Percentiles rank a stretch among this genome's conserved stretches.
These are phyloP conservation scores for Cichorium intybus DNA, from an alignment of 140 eudicot species.

Conservation along the genomic window DNA sequence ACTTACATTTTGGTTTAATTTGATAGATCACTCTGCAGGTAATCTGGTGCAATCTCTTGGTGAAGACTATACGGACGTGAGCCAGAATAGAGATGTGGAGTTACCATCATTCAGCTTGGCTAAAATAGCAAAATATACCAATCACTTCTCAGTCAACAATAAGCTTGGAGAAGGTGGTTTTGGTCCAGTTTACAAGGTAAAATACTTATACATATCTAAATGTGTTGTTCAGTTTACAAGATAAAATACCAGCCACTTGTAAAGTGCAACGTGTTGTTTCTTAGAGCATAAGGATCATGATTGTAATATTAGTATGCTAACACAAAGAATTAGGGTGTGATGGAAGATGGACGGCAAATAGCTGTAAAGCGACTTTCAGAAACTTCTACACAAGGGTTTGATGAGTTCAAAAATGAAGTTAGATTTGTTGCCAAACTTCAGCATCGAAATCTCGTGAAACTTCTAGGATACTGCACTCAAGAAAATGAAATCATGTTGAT, in stretches of 20 bases:
- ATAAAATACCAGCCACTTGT: too few relatives aligned
- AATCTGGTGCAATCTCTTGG: neutral
- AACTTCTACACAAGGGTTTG: conserved; percentile 19
- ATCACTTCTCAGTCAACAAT: conserved; percentile 19
- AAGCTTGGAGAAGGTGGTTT: conserved; percentile 34
- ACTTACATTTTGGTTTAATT: neutral
- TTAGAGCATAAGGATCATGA: neutral
- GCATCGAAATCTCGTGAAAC: conserved; percentile 47
- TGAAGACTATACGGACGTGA: neutral
- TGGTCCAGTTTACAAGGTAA: conserved; percentile 31
- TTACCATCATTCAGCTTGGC: conserved; percentile 7
- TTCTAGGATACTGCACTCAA: conserved; percentile 37
- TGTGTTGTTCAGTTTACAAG: neutral
- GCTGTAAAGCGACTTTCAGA: conserved; percentile 23
- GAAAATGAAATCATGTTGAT: conserved; percentile 30
- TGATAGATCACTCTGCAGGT: conserved; percentile 3
- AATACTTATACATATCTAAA: neutral
- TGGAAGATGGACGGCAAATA: conserved; percentile 17
- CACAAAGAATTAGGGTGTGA: conserved; percentile 11
- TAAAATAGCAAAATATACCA: conserved; percentile 9
- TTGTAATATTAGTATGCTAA: neutral
- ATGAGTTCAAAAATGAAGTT: conserved; percentile 44
- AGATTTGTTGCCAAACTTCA: conserved; percentile 35
- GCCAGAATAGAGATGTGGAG: conserved; percentile 14
- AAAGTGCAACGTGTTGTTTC: neutral